Evolutionary conservation across 148 eudicot genomes (phyloP), one percentile per base, ranked within the genome.

Genomic region (Camellia sinensis): DNA sequence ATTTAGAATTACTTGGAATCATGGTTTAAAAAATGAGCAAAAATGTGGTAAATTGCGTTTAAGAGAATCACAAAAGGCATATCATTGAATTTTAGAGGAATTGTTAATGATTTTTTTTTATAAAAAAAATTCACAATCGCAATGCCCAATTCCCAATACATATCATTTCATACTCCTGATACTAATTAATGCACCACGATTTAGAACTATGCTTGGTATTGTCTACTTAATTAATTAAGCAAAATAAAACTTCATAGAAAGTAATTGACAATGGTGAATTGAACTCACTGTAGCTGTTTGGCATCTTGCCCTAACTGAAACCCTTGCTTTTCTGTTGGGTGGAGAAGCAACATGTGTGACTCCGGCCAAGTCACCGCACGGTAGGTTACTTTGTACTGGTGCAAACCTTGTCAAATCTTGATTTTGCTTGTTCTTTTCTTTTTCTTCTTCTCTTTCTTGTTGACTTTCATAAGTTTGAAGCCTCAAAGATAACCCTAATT

Each of bases 281-380:
- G 76, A 67, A 89, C 92, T 87, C 46, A 89, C 92, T 2, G 92
- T 89, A 71, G 92, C 90, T 62, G 86, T 43, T 75, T 87, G 90
- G 81, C 92, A 89, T 86, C 92, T 83, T 60, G 92, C 92, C 71
- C 92, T 71, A 37, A 89, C 92, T 9, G 92, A 89, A 89, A 89
- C 90, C 90, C 92, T 89, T 85, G 92, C 87, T 82, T 88, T 87
- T 46, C 87, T 74, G 45, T 87, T 89, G 1, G 90, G 84, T 12
- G 85, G 87, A 12, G 86, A 80, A 78, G 80, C 61, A 56, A 65
- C 81, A 75, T 87, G 81, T 14, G 86, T 73, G 64, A 84, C 68
- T 71, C 87, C 87, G 52, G 67, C 67, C 78, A 81, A 65, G 46
- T 78, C 81, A 19, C 71, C 44, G 54, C 81, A 73, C 0, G 70